Base-by-base conservation (phyloP, 169 alveolate species). In the Cryptosporidium xiaoi region DNA sequence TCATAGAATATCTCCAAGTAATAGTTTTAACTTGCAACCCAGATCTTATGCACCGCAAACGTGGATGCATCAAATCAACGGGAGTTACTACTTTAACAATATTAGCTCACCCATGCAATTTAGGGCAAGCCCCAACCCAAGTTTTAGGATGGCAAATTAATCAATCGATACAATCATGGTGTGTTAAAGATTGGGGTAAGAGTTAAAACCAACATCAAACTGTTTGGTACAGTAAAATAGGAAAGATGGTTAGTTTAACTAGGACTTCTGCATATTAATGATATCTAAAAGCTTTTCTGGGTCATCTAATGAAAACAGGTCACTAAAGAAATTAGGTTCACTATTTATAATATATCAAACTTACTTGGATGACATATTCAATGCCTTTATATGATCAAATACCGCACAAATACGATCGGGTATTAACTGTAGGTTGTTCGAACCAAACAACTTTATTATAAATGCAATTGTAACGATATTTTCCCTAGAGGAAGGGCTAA, bases 401-500 rank as follows among this genome's bases (percentile, higher is more conserved):
- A 77, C 87, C 64, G 20, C 40, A n/a, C 71, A 56, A 24, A 77
- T 60, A 31, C 87, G 71, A 15, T 62, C 71, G 2, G 87, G 87
- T 27, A 64, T 60, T 77, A 77, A 7, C 51, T 77, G 87, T 16
- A 77, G 36, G 18, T 62, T 62, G 16, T 44, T 34, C 16, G 71
- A 34, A 40, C 77, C 87, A 77, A 77, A 60, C 5, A 44, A 33
- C 20, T 46, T 77, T 20, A 77, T 77, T 10, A 77, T 62, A 60
- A 44, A 46, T 60, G 87, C 87, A 13, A 77, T 16, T 20, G 29
- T 40, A 33, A 77, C 71, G 1, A 77, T 77, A 27, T 10, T 24
- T 27, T 62, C 64, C 33, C 87, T 77, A 1, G 55, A 58, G 20
- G n/a, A 40, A 15, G 71, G 4, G 24, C 56, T 36, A 18, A 77